Evolutionary conservation across 2,329 filamentous ascomycete genomes (phyloP), one percentile per base, ranked within the genome.

Genomic region (Apiospora malaysiana): DNA sequence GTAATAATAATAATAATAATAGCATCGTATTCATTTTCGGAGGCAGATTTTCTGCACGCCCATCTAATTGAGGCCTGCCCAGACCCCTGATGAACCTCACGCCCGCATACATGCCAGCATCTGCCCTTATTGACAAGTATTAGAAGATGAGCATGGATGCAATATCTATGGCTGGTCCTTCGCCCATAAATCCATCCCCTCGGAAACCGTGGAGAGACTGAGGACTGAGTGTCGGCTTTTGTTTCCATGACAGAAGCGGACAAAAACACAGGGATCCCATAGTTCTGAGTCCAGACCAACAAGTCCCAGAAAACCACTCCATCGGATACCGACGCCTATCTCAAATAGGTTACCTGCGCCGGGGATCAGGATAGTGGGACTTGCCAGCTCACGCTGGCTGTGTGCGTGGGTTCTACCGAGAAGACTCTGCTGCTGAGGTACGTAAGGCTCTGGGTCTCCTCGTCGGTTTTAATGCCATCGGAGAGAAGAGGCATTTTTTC

Each of bases 21-120:
- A 59, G 51, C 51, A 59, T 59, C 51, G 51, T 59, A 59, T 59
- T 59, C 51, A 59, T 59, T 59, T 59, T 37, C 51, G 27, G 51
- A 59, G 51, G 27, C 42, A 27, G 25, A 37, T 59, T 37, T 37
- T 27, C 51, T 59, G 51, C 51, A 59, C 27, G n/a, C n/a, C 18
- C 32, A 40, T n/a, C 21, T 63, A n/a, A 40, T 40, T 37, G 21
- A 10, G 32, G 8, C 56, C 32, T 12, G 32, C 56, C 21, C 56
- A 6, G 56, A 63, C 40, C 27, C 56, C 32, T 63, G 56, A 40
- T 40, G 32, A 18, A 40, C 21, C 37, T 32, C 27, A 12, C 51
- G 25, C 27, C 51, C 25, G 27, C 51, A 59, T 37, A 37, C 51
- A n/a, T 21, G 27, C 27, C 51, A 25, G 27, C 51, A 59, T 32